Evolutionary conservation across 805 yeast species (phyloP).

Genomic region (Cyberlindnera samutprakarnensis): DNA sequence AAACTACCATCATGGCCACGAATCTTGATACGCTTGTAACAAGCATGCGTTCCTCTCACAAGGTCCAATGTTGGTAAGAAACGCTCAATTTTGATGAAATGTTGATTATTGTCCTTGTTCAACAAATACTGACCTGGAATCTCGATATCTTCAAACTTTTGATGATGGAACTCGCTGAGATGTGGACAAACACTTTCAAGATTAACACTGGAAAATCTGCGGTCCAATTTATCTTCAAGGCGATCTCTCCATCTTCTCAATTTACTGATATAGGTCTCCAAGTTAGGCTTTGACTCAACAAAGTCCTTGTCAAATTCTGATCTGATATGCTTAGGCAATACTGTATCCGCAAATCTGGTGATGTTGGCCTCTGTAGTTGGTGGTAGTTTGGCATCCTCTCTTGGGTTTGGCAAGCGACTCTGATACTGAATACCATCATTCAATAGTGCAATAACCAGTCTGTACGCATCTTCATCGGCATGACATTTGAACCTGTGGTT

Average conservation of each 20-base stretch:
- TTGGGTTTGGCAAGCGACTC: slow-evolving; percentile 78
- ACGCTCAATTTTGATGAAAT: slow-evolving; percentile 88
- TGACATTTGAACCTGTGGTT: slow-evolving; percentile 88
- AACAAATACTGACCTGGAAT: slow-evolving; percentile 93
- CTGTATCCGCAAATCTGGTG: slow-evolving; percentile 85
- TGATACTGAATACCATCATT: slow-evolving; percentile 91
- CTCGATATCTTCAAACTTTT: slow-evolving; percentile 95
- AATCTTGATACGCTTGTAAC: slow-evolving; percentile 81
- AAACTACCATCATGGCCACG: slow-evolving; percentile 91
- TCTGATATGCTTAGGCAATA: slow-evolving; percentile 79
- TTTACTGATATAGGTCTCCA: slow-evolving; percentile 78
- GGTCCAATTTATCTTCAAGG: slow-evolving; percentile 83
- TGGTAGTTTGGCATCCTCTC: slow-evolving; percentile 83
- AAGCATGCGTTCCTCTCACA: slow-evolving; percentile 83
- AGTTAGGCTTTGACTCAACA: slow-evolving; percentile 76
- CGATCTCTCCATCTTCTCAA: slow-evolving; percentile 90
- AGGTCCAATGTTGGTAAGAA: slow-evolving; percentile 85
- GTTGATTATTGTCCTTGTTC: slow-evolving; percentile 82
- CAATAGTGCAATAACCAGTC: slow-evolving; percentile 84
- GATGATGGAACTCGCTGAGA: slow-evolving; percentile 94
- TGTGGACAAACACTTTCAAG: slow-evolving; percentile 92
- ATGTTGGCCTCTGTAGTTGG: slow-evolving; percentile 87
- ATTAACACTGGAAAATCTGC: slow-evolving; percentile 72
- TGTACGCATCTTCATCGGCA: slow-evolving; percentile 93
- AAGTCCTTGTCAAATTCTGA: slow-evolving; percentile 90